These are phyloP conservation scores for Davidsoniella virescens DNA, from an alignment of 2,329 filamentous ascomycete genomes.

Conservation along the genomic window DNA sequence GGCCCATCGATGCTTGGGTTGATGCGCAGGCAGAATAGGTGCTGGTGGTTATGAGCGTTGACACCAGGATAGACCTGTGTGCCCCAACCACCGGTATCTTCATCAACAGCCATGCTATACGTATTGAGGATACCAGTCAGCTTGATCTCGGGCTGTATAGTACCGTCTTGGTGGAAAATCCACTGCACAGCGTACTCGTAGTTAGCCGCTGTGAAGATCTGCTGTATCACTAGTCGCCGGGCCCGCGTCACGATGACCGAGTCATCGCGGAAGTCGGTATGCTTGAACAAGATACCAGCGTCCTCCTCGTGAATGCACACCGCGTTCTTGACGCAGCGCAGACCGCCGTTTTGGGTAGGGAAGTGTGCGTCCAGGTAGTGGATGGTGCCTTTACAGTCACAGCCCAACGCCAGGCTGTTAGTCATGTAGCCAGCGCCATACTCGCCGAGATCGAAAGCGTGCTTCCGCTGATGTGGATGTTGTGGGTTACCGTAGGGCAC, in stretches of 20 bases:
- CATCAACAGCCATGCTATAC: constrained; percentile 62
- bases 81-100: constrained; percentile 75
- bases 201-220: constrained; percentile 90
- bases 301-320: constrained; percentile 95
- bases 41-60: constrained; percentile 92
- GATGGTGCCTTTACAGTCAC: constrained; percentile 79
- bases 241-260: constrained; percentile 74
- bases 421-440: constrained; percentile 75
- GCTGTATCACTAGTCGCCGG: constrained; percentile 71
- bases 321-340: constrained; percentile 76
- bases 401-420: constrained; percentile 59
- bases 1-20: constrained; percentile 78
- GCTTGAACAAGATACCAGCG: constrained; percentile 81
- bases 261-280: constrained; percentile 84
- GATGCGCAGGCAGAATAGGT: constrained; percentile 79
- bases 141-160: constrained; percentile 80
- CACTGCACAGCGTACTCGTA: constrained; percentile 76
- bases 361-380: constrained; percentile 84
- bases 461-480: constrained; percentile 64
- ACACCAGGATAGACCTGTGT: constrained; percentile 81
- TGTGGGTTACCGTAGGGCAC: constrained; percentile 77
- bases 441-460: constrained; percentile 67
- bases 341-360: constrained; percentile 58
- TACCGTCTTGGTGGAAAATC: constrained; percentile 86
- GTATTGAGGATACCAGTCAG: constrained; percentile 89